Conservation (phyloP, 179 eudicot genomes). For the Drosera spatulata region DNA sequence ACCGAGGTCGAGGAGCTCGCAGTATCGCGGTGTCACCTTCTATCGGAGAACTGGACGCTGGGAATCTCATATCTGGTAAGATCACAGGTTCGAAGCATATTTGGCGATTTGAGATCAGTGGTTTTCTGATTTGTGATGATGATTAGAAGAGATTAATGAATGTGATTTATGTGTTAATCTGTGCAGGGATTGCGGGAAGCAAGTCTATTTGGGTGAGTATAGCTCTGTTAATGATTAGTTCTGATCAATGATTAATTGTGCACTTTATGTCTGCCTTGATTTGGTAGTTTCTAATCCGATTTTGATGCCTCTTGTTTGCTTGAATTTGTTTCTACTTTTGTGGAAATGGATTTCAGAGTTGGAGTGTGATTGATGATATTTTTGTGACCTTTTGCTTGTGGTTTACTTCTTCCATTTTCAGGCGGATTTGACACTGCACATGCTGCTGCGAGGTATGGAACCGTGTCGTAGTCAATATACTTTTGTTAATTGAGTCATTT, state of each 20-base stretch:
- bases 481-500: not conserved
- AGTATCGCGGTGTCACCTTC: slow-evolving; percentile 86
- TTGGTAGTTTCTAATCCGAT: not conserved
- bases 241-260: not conserved
- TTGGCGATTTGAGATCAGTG: not conserved
- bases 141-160: not conserved
- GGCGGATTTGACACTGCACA: slow-evolving; percentile 42
- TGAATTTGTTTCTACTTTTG: no score
- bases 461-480: not conserved
- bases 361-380: not conserved
- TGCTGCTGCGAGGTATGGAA: slow-evolving; percentile 29
- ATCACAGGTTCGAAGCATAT: not conserved
- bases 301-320: not conserved
- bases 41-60: slow-evolving; percentile 87
- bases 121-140: not conserved
- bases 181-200: slow-evolving; percentile 42
- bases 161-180: no score
- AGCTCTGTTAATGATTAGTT: not conserved
- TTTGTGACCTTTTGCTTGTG: slow-evolving; percentile 1
- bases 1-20: slow-evolving; percentile 77
- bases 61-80: slow-evolving; percentile 83
- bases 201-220: slow-evolving; percentile 34
- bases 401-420: slow-evolving; percentile 2
- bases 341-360: no score
- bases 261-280: not conserved